A percentile compares a stretch with the other conserved stretches of the same genome.
Evolutionary conservation across 768 basidiomycete genomes (phyloP).

Genomic region (Russula emetica): DNA sequence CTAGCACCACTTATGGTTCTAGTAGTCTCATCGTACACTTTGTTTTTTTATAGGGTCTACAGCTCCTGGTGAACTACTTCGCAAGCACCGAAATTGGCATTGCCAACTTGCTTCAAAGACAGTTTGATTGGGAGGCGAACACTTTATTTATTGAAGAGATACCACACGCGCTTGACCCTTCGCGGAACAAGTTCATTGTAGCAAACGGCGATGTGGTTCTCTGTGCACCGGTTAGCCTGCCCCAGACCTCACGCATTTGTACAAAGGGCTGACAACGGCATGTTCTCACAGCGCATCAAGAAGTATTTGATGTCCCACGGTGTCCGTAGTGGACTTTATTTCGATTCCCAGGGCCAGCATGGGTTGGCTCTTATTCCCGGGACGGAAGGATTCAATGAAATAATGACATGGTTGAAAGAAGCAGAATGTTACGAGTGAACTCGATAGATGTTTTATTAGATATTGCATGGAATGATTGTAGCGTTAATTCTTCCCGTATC

Average conservation of each 20-base stretch:
- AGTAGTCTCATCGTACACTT: conserved; percentile 13
- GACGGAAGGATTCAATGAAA: conserved; percentile 49
- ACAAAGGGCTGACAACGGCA: neutral
- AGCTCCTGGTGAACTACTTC: conserved; percentile 82
- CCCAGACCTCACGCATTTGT: neutral
- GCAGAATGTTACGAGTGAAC: conserved; percentile 9
- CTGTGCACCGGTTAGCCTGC: conserved; percentile 53
- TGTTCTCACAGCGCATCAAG: conserved; percentile 53
- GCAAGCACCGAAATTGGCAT: conserved; percentile 85
- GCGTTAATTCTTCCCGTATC: neutral
- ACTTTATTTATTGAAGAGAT: conserved; percentile 90
- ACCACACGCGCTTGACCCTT: conserved; percentile 65
- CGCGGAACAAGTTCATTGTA: conserved; percentile 66
- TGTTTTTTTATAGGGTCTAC: conserved; percentile 51
- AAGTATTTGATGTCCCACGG: conserved; percentile 75
- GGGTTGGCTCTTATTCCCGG: conserved; percentile 55
- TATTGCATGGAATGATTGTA: neutral
- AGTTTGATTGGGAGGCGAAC: conserved; percentile 85
- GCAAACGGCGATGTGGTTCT: conserved; percentile 83
- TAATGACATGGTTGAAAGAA: conserved; percentile 58
- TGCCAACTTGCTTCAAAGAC: conserved; percentile 75
- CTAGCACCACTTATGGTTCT: conserved; percentile 6
- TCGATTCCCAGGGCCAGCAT: conserved; percentile 58
- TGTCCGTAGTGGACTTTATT: conserved; percentile 59
- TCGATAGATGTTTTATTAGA: neutral